Percentiles rank a stretch among this genome's conserved stretches.
phyloP scores from a whole-genome alignment of 495 filamentous ascomycete species.

The Daldinia concentrica region DNA sequence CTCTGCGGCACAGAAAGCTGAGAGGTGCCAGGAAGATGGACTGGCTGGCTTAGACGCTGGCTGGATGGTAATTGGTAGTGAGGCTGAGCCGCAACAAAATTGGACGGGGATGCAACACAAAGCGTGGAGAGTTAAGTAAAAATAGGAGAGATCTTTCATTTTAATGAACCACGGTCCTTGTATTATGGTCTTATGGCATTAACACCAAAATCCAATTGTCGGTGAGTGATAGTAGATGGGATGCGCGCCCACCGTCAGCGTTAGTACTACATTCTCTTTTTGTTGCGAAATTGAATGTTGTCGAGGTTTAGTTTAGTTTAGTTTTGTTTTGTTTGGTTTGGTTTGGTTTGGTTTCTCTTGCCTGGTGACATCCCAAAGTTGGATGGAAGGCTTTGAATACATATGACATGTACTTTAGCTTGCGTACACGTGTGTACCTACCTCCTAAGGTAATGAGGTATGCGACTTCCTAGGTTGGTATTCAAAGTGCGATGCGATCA shows the following conservation, averaged over 20 bases:
- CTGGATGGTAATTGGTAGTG: constrained; percentile 16
- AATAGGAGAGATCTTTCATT: constrained; percentile 41
- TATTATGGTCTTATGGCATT: constrained; percentile 19
- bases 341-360: not conserved
- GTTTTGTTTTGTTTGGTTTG: no score
- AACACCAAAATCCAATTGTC: constrained; percentile 29
- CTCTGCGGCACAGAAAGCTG: constrained; percentile 18
- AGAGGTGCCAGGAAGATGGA: not conserved
- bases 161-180: constrained; percentile 36
- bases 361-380: not conserved
- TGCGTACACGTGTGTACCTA: not conserved
- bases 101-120: constrained; percentile 27
- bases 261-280: not conserved
- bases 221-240: constrained; percentile 29
- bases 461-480: not conserved
- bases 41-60: not conserved
- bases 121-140: constrained; percentile 37
- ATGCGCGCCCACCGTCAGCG: not conserved
- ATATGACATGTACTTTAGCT: not conserved
- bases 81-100: constrained; percentile 33
- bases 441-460: not conserved
- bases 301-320: not conserved
- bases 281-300: constrained; percentile 2
- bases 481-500: not conserved
- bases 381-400: not conserved